Evolutionary conservation across 176 grass and related monocot species (phyloP).

Genomic region (Raddia guianensis): DNA sequence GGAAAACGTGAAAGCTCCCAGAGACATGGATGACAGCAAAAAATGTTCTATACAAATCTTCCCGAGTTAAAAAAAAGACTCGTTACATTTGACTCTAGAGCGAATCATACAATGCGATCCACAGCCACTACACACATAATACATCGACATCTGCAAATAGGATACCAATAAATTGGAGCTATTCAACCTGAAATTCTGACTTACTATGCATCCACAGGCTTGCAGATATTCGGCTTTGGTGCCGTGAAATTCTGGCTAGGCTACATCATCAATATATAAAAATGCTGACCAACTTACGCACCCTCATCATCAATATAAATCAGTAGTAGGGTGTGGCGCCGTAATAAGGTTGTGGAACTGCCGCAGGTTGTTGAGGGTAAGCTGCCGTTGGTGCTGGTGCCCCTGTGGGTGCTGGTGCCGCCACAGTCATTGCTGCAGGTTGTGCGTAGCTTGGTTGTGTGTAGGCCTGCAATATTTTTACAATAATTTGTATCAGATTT

Average conservation of each 20-base stretch:
- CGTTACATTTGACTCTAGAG: not conserved
- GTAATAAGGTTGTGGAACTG: constrained; percentile 68
- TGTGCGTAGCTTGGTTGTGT: constrained; percentile 66
- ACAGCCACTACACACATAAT: not conserved
- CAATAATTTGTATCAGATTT: constrained; percentile 13
- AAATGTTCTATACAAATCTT: constrained; percentile 34
- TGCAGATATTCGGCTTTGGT: not conserved
- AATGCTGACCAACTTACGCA: not conserved
- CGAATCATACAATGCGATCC: not conserved
- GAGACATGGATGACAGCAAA: not conserved
- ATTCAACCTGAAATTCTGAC: not conserved
- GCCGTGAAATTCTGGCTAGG: not conserved
- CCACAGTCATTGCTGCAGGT: constrained; percentile 41
- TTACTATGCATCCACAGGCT: not conserved
- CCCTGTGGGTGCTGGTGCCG: constrained; percentile 17
- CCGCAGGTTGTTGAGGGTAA: constrained; percentile 59
- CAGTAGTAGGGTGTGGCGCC: constrained; percentile 66
- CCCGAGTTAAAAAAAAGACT: not conserved
- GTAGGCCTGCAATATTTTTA: constrained; percentile 47
- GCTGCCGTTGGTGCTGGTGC: constrained; percentile 26
- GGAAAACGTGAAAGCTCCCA: not conserved
- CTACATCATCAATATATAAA: not conserved
- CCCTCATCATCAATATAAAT: constrained; percentile 7
- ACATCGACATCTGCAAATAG: not conserved
- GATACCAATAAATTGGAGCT: not conserved